These are phyloP conservation scores for Curvularia spicifera DNA, from an alignment of 2,329 filamentous ascomycete species.

Conservation along the genomic window DNA sequence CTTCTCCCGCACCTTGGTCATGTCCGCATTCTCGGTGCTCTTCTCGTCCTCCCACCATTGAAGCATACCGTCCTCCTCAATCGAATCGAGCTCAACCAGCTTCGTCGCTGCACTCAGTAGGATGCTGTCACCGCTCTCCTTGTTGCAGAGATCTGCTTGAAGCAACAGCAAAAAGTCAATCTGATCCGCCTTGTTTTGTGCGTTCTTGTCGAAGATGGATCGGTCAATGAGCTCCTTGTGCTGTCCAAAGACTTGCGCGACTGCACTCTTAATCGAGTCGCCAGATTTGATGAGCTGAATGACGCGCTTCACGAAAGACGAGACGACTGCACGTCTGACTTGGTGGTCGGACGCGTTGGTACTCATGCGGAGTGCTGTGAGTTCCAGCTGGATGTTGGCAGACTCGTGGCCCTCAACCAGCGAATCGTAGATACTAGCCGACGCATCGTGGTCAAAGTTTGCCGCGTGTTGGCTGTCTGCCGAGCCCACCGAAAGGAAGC, in stretches of 20 bases:
- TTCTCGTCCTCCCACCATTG: slow-evolving; percentile 85
- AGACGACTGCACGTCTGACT: slow-evolving; percentile 84
- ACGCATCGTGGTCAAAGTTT: slow-evolving; percentile 86
- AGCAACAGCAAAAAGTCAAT: slow-evolving; percentile 82
- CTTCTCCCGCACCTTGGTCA: slow-evolving; percentile 74
- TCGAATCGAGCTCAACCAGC: slow-evolving; percentile 80
- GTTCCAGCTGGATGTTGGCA: slow-evolving; percentile 90
- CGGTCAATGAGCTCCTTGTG: slow-evolving; percentile 67
- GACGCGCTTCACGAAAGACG: slow-evolving; percentile 82
- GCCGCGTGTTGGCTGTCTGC: slow-evolving; percentile 61
- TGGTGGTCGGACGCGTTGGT: slow-evolving; percentile 89
- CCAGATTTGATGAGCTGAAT: slow-evolving; percentile 68
- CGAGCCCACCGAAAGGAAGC: slow-evolving; percentile 75
- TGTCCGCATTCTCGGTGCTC: slow-evolving; percentile 69
- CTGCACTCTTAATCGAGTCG: slow-evolving; percentile 49
- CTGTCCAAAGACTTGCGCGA: slow-evolving; percentile 52
- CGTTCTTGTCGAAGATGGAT: slow-evolving; percentile 64
- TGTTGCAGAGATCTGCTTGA: slow-evolving; percentile 77
- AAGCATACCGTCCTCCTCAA: slow-evolving; percentile 88
- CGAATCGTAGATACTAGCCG: slow-evolving; percentile 84
- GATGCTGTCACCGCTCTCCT: slow-evolving; percentile 68
- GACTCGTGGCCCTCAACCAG: slow-evolving; percentile 73
- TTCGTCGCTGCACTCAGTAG: slow-evolving; percentile 82
- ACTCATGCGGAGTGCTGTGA: slow-evolving; percentile 89
- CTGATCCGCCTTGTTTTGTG: slow-evolving; percentile 69